These are phyloP conservation scores for Diophrys sp. DNA, from an alignment of 73 alveolate species.

Conservation along the genomic window DNA sequence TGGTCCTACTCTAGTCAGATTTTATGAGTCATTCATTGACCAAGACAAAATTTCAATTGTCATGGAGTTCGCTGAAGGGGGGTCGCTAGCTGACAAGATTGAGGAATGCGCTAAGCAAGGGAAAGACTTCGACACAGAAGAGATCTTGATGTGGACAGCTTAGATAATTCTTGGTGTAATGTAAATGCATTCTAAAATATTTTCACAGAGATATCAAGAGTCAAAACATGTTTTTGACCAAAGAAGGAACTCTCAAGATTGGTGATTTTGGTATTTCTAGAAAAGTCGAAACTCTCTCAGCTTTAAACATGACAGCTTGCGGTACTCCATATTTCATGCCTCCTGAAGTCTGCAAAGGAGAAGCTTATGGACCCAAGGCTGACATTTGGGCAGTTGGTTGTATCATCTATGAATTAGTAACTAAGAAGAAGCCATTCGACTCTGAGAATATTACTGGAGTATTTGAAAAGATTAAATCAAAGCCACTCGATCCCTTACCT, in stretches of 20 bases:
- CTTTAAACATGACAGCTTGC: slow-evolving; percentile 77
- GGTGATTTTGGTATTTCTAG: slow-evolving; percentile 98
- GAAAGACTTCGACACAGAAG: slow-evolving; percentile 68
- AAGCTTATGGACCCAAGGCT: slow-evolving; percentile 90
- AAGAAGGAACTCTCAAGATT: slow-evolving; percentile 79
- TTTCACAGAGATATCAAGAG: slow-evolving; percentile 94
- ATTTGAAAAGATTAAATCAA: slow-evolving; percentile 59
- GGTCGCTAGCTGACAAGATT: slow-evolving; percentile 84
- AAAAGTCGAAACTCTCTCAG: slow-evolving; percentile 79
- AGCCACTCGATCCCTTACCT: slow-evolving; percentile 60
- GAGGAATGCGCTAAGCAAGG: slow-evolving; percentile 54
- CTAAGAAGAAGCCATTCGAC: slow-evolving; percentile 92
- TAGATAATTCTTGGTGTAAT: slow-evolving; percentile 87
- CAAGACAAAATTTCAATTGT: slow-evolving; percentile 84
- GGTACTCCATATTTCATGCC: slow-evolving; percentile 98
- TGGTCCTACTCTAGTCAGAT: slow-evolving; percentile 95
- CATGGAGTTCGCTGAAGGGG: slow-evolving; percentile 98
- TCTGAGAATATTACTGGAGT: slow-evolving; percentile 65
- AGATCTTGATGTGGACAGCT: slow-evolving; percentile 79
- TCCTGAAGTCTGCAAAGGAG: slow-evolving; percentile 95
- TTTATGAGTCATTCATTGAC: slow-evolving; percentile 85
- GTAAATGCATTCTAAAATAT: slow-evolving; percentile 92
- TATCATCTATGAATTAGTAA: slow-evolving; percentile 90
- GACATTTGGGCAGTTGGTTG: slow-evolving; percentile 99
- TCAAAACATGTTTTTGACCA: slow-evolving; percentile 84